Conservation (phyloP, 257 asterid species). For the Paulownia fortunei region DNA sequence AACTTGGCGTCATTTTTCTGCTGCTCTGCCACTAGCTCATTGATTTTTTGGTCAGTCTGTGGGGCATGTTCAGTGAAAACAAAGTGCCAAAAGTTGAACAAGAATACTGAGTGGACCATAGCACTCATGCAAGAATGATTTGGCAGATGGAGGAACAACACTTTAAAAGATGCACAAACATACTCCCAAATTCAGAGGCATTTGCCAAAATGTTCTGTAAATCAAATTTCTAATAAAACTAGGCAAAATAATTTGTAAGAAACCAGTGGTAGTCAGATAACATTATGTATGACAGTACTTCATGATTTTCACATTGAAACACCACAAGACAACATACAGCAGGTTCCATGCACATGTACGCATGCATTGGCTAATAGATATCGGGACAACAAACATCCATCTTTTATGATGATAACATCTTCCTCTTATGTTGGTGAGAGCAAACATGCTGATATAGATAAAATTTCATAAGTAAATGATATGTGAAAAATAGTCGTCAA, state of each 20-base stretch:
- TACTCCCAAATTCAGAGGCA: background rate
- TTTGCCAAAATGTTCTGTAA: background rate
- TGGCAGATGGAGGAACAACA: background rate
- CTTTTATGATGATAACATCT: constrained; percentile 14
- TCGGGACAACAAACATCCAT: constrained; percentile 7
- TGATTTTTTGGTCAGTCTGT: constrained; percentile 94
- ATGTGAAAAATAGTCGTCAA: constrained; percentile 9
- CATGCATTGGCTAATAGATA: constrained; percentile 3
- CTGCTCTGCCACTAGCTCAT: constrained; percentile 93
- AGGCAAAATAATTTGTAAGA: constrained; percentile 7
- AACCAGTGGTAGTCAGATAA: constrained; percentile 5
- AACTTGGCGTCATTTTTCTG: constrained; percentile 95
- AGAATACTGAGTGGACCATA: background rate
- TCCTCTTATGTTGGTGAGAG: constrained; percentile 9
- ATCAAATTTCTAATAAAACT: background rate
- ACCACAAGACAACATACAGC: constrained; percentile 9
- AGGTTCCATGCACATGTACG: background rate
- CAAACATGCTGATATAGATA: background rate
- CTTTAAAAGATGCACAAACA: constrained; percentile 16
- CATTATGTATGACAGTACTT: background rate
- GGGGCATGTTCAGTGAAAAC: constrained; percentile 70
- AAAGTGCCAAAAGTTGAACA: constrained; percentile 28
- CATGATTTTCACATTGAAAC: constrained; percentile 5
- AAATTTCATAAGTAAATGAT: background rate
- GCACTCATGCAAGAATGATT: constrained; percentile 19